phyloP scores from a whole-genome alignment of 257 asterid species.

The Nicotiana noctiflora region DNA sequence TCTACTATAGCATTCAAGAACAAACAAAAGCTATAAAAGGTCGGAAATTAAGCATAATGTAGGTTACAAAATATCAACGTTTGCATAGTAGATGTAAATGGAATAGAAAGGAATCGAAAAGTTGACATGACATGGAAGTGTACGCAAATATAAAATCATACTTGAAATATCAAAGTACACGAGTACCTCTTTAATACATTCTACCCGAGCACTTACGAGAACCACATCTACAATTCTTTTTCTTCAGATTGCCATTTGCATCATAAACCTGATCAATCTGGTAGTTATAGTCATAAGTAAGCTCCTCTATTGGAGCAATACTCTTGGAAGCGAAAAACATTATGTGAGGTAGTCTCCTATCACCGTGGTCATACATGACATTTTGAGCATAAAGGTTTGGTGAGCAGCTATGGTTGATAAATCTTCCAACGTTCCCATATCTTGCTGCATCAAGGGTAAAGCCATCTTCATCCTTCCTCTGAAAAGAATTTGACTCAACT shows the following conservation, averaged over 20 bases:
- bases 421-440: slow-evolving; percentile 51
- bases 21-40: background rate
- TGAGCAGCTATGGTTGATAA: slow-evolving; percentile 34
- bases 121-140: background rate
- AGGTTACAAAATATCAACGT: background rate
- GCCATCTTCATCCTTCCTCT: slow-evolving; percentile 11
- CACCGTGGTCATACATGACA: slow-evolving; percentile 33
- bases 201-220: slow-evolving; percentile 18
- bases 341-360: slow-evolving; percentile 35
- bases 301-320: slow-evolving; percentile 40
- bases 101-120: background rate
- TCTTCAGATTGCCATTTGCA: slow-evolving; percentile 23
- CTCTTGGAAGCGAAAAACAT: slow-evolving; percentile 44
- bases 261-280: slow-evolving; percentile 17
- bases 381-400: slow-evolving; percentile 37
- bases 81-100: background rate
- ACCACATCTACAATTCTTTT: slow-evolving; percentile 26
- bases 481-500: slow-evolving; percentile 3
- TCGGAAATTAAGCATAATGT: background rate
- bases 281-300: slow-evolving; percentile 30
- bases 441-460: slow-evolving; percentile 30
- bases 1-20: background rate
- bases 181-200: slow-evolving; percentile 16
- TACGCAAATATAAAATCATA: background rate
- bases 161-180: background rate